Conservation (phyloP, 106 monocot species). For the Platanthera zijinensis region DNA sequence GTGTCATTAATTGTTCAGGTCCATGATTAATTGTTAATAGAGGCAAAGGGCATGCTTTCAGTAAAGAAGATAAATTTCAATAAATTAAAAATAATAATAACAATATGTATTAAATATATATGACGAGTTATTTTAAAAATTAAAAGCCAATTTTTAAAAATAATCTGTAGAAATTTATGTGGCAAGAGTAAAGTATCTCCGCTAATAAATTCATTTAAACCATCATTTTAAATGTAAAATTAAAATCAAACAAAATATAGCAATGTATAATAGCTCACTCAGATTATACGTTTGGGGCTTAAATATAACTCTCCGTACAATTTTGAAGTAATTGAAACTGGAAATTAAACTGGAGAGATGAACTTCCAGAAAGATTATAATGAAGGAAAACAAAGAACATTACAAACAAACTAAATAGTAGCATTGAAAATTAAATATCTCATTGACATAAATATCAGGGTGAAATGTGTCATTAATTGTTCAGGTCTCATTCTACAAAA, state of each 20-base stretch:
- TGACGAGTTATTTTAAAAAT: too few species aligned
- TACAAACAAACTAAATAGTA: neutral
- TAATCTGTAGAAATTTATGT: neutral
- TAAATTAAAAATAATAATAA: too few species aligned
- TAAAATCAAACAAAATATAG: neutral
- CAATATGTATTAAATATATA: too few species aligned
- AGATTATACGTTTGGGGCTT: neutral
- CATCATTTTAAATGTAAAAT: neutral
- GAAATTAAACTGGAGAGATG: conserved; percentile 5
- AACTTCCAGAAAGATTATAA: neutral
- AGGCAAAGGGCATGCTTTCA: neutral
- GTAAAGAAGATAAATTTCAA: neutral
- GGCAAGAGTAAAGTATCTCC: neutral
- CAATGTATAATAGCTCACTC: neutral
- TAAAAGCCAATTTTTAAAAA: neutral
- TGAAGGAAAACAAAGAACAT: neutral
- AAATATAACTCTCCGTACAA: neutral
- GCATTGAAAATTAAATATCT: neutral
- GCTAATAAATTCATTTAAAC: neutral
- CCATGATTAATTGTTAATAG: neutral
- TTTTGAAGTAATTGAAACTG: neutral
- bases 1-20: neutral
- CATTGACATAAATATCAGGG: neutral
- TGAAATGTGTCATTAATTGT: neutral
- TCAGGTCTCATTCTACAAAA: conserved; percentile 32